A percentile compares a stretch with the other conserved stretches of the same genome.
Conservation (phyloP, 208 protist species). For the Trypanosoma cruzi region DNA sequence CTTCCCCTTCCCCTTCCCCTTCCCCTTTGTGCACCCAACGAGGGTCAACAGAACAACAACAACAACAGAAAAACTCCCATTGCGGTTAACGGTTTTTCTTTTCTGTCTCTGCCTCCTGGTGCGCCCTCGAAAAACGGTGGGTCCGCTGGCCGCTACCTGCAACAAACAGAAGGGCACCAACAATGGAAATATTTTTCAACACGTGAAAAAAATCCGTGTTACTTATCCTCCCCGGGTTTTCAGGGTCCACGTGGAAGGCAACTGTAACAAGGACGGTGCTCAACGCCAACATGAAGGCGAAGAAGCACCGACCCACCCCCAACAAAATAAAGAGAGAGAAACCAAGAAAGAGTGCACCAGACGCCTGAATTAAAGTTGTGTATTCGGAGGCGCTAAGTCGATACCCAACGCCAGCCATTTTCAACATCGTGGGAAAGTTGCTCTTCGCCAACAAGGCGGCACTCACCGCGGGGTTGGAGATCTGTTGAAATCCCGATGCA, state of each 20-base stretch:
- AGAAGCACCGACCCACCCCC: conserved; percentile 79
- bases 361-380: conserved; percentile 48
- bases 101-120: conserved; percentile 13
- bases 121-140: conserved; percentile 36
- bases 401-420: conserved; percentile 24
- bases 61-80: not conserved
- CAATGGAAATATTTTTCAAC: conserved; percentile 61
- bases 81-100: conserved; percentile 38
- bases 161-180: conserved; percentile 76
- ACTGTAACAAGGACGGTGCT: conserved; percentile 51
- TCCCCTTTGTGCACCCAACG: not conserved
- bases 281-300: conserved; percentile 70
- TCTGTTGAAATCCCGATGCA: conserved; percentile 49
- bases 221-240: conserved; percentile 31
- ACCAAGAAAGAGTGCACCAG: conserved; percentile 60
- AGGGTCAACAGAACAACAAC: not conserved
- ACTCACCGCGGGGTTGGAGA: conserved; percentile 42
- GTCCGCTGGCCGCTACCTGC: conserved; percentile 57
- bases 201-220: conserved; percentile 49
- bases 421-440: conserved; percentile 64
- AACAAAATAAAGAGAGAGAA: conserved; percentile 85
- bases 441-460: conserved; percentile 62
- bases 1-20: too few relatives aligned
- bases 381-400: conserved; percentile 39
- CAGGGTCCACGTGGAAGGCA: conserved; percentile 61